Evolutionary conservation across 176 grass and related monocot species (phyloP).

Genomic region (Lolium rigidum): DNA sequence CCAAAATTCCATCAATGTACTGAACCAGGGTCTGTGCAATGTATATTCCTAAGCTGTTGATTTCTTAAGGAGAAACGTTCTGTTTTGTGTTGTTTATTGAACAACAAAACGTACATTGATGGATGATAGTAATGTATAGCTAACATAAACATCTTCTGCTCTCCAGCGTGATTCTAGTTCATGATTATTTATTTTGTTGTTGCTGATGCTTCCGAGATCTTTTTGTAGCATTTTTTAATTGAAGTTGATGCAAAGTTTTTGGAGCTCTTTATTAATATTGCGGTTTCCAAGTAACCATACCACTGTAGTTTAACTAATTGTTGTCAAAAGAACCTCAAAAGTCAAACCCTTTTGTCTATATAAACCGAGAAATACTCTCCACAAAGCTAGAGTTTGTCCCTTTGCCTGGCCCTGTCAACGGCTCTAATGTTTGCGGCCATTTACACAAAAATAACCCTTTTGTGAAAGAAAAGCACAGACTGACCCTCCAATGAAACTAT

Average conservation of each 20-base stretch:
- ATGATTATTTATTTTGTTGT: background rate
- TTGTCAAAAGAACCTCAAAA: too few species aligned
- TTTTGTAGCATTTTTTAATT: too few species aligned
- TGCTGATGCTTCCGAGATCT: too few species aligned
- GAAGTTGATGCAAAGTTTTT: too few species aligned
- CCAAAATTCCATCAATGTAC: constrained; percentile 36
- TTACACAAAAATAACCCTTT: too few species aligned
- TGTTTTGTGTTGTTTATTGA: constrained; percentile 29
- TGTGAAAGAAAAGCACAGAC: too few species aligned
- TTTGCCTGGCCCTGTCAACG: background rate
- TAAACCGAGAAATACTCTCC: background rate
- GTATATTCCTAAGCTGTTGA: constrained; percentile 48
- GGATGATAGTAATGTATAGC: background rate
- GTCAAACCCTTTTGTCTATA: too few species aligned
- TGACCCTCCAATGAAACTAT: too few species aligned
- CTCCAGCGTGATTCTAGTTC: background rate
- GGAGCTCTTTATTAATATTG: too few species aligned
- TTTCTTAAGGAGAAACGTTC: constrained; percentile 23
- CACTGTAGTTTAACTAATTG: too few species aligned
- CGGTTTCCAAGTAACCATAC: too few species aligned
- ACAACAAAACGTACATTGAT: background rate
- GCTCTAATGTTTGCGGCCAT: background rate
- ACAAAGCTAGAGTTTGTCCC: background rate
- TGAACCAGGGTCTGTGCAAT: constrained; percentile 25
- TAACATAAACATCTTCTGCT: background rate